phyloP scores from a whole-genome alignment of 176 grass and related monocot genomes.

The Pontederia crassipes region DNA sequence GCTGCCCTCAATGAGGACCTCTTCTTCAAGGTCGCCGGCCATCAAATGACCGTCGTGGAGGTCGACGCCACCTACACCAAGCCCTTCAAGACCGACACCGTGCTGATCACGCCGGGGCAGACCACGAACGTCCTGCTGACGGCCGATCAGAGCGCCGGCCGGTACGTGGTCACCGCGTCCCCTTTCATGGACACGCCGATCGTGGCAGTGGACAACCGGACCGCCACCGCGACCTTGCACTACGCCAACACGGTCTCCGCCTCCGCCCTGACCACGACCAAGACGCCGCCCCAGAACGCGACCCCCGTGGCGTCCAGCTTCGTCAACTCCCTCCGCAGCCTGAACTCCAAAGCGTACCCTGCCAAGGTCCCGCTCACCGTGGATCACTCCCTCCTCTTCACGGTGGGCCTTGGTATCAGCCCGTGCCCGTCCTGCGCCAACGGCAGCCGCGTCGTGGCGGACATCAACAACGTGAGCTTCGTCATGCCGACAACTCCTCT shows the following conservation, averaged over 20 bases:
- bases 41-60: slow-evolving; percentile 18
- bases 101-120: slow-evolving; percentile 14
- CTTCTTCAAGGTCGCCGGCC: slow-evolving; percentile 22
- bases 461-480: slow-evolving; percentile 58
- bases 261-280: slow-evolving; percentile 27
- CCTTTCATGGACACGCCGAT: slow-evolving; percentile 9
- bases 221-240: slow-evolving; percentile 38
- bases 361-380: slow-evolving; percentile 38
- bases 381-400: slow-evolving; percentile 55
- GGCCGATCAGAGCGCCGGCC: slow-evolving; percentile 3
- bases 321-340: slow-evolving; percentile 37
- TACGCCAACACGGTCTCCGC: slow-evolving; percentile 25
- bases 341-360: slow-evolving; percentile 54
- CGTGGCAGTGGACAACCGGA: slow-evolving; percentile 21
- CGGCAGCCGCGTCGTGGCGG: slow-evolving; percentile 25
- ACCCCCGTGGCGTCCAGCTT: slow-evolving; percentile 40
- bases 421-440: slow-evolving; percentile 43
- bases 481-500: slow-evolving; percentile 46
- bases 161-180: slow-evolving; percentile 14
- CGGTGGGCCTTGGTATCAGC: slow-evolving; percentile 49
- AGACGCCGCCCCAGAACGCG: slow-evolving; percentile 37
- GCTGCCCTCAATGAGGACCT: slow-evolving; percentile 14
- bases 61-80: slow-evolving; percentile 13
- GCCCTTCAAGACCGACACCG: slow-evolving; percentile 15
- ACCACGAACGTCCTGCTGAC: slow-evolving; percentile 19